Base-by-base conservation (phyloP, 2,329 filamentous ascomycete species). In the Gaeumannomyces sp. region DNA sequence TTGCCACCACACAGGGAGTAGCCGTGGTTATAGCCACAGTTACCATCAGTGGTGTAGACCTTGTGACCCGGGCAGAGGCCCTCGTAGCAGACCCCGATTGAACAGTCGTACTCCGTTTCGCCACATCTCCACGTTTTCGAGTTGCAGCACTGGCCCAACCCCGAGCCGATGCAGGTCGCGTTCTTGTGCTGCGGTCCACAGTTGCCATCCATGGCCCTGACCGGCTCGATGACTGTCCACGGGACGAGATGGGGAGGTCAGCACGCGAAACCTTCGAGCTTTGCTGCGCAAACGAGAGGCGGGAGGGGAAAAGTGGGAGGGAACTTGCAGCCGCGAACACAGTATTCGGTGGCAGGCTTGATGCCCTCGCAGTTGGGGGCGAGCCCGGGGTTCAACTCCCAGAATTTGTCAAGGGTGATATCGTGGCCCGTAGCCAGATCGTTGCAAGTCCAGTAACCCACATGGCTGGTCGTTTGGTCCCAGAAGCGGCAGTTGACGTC, bases 111-210 rank as follows among this genome's bases (percentile, higher is more conserved):
- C 60, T 27, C 58, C 22, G 69, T 65, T 45, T 71, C 58, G 35
- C 74, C 72, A 67, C 74, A 76, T 19, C 31, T 74, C 68, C 69
- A 75, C 11, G 70, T 76, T 65, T 72, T 58, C 11, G 71, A 66
- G 66, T 76, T 76, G 66, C 73, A 77, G 69, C 73, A 76, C 57
- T 71, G 72, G 53, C 25, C 28, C 1, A 62, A 38, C 4, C 68
- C 66, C n/a, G 67, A 69, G 22, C 73, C 74, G 38, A 71, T 29
- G 64, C 74, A 76, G 4, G 74, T 74, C 8, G 74, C 72, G 64
- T 75, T 73, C 27, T 70, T 70, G 67, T 76, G 62, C 11, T 61
- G 62, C 19, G 72, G 73, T 27, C 75, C 75, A 62, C 73, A 76
- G 38, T 69, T 60, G 3, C 74, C 73, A 59, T 76, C 71, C 7